Evolutionary conservation across 768 basidiomycete genomes (phyloP).

Genomic region (Mycena kentingensis): DNA sequence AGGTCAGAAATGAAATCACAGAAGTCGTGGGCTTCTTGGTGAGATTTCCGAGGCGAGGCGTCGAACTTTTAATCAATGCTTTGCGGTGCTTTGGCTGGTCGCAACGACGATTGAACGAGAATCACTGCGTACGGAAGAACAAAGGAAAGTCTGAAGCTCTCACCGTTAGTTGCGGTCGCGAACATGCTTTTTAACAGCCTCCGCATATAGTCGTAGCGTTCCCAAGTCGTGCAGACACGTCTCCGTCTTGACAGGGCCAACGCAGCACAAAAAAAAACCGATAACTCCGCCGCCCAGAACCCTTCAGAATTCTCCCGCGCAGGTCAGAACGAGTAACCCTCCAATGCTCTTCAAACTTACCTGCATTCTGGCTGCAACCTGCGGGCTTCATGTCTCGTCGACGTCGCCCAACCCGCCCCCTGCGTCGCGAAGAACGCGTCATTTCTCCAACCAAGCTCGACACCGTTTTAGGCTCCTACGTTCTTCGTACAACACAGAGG

Average conservation of each 20-base stretch:
- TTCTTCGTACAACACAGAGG: conserved; percentile 6
- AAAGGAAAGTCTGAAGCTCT: too few relatives aligned
- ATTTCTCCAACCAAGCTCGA: conserved; percentile 12
- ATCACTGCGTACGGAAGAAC: too few relatives aligned
- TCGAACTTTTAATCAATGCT: not conserved
- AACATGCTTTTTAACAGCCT: too few relatives aligned
- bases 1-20: conserved; percentile 2
- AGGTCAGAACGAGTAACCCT: not conserved
- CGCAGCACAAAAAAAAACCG: too few relatives aligned
- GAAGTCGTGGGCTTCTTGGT: not conserved
- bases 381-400: conserved; percentile 12
- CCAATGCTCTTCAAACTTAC: conserved; percentile 17
- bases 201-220: too few relatives aligned
- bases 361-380: conserved; percentile 14
- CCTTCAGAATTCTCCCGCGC: conserved; percentile 1
- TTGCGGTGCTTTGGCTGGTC: not conserved
- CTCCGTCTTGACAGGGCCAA: too few relatives aligned
- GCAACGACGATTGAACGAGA: too few relatives aligned
- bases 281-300: not conserved
- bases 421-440: not conserved
- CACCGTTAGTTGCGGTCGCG: too few relatives aligned
- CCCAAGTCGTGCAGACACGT: too few relatives aligned
- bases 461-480: conserved; percentile 6
- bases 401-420: conserved; percentile 21
- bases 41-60: not conserved